Conservation (phyloP, 1,284 basidiomycete species). For the Cutaneotrichosporon cavernicola region DNA sequence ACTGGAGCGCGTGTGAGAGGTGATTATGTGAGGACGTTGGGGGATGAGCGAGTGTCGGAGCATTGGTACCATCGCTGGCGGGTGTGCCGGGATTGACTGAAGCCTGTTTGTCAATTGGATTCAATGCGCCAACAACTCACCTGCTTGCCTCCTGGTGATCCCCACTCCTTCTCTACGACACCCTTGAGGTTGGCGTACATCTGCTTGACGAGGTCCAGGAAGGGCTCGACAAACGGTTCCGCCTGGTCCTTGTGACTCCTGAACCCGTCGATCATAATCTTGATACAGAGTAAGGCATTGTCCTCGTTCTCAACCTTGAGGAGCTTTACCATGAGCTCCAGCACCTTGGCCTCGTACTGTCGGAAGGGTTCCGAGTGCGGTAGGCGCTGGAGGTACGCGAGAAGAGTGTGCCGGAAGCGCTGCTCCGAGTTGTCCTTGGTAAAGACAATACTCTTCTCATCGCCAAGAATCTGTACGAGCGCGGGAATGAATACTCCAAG, state of each 20-base stretch:
- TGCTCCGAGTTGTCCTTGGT: slow-evolving; percentile 74
- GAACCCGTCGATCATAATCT: slow-evolving; percentile 77
- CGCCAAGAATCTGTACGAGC: slow-evolving; percentile 73
- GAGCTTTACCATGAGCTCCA: slow-evolving; percentile 72
- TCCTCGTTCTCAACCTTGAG: slow-evolving; percentile 95
- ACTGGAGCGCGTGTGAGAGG: slow-evolving; percentile 60
- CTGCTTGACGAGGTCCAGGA: slow-evolving; percentile 71
- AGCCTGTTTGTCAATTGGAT: slow-evolving; percentile 12
- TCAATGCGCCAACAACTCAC: slow-evolving; percentile 21
- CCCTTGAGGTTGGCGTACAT: slow-evolving; percentile 73
- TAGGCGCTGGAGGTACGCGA: slow-evolving; percentile 85
- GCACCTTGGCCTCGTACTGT: slow-evolving; percentile 67
- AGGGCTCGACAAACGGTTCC: slow-evolving; percentile 75
- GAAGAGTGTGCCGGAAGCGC: slow-evolving; percentile 76
- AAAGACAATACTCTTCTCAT: slow-evolving; percentile 68
- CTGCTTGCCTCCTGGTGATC: slow-evolving; percentile 33
- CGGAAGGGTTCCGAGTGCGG: slow-evolving; percentile 78
- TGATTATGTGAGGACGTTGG: slow-evolving; percentile 23
- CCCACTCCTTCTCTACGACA: slow-evolving; percentile 74
- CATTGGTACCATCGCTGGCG: slow-evolving; percentile 14
- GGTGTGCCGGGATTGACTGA: slow-evolving; percentile 16
- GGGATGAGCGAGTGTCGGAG: slow-evolving; percentile 21
- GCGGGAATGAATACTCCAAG: slow-evolving; percentile 66
- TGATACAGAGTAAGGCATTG: slow-evolving; percentile 86
- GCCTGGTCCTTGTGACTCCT: slow-evolving; percentile 61